phyloP scores from a whole-genome alignment of 148 eudicot species.

The Vaccinium macrocarpon region DNA sequence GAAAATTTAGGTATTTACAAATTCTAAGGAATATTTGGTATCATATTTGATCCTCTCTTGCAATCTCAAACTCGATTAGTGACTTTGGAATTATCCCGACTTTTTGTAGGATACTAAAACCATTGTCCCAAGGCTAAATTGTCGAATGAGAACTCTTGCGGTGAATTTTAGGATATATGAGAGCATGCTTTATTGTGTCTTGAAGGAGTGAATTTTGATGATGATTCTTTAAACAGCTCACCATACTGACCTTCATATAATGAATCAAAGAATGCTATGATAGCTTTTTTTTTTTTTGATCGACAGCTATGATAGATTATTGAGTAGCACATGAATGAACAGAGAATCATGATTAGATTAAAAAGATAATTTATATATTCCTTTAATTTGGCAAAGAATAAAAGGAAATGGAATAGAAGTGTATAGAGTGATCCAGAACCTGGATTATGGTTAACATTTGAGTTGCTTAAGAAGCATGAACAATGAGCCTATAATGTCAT shows the following conservation, averaged over 20 bases:
- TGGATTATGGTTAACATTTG: background rate
- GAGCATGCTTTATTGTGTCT: background rate
- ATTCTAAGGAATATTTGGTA: no score
- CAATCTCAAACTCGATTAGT: background rate
- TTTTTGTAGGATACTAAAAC: background rate
- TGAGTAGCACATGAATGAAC: background rate
- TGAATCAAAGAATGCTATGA: background rate
- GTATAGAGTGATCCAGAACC: background rate
- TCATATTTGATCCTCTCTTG: no score
- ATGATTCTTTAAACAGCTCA: background rate
- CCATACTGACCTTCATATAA: background rate
- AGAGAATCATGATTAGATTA: background rate
- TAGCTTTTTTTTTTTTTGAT: background rate
- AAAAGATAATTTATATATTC: background rate
- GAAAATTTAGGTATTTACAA: no score
- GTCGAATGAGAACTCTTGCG: background rate
- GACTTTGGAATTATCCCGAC: background rate
- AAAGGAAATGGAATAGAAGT: background rate
- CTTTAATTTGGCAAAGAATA: background rate
- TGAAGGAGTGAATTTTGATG: background rate
- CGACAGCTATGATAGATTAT: background rate
- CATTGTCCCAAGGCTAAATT: background rate
- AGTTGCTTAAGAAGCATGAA: slow-evolving; percentile 4
- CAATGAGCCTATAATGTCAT: background rate
- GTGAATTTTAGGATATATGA: background rate